These are phyloP conservation scores for Murraya koenigii DNA, from an alignment of 345 rosid genomes.

Conservation along the genomic window DNA sequence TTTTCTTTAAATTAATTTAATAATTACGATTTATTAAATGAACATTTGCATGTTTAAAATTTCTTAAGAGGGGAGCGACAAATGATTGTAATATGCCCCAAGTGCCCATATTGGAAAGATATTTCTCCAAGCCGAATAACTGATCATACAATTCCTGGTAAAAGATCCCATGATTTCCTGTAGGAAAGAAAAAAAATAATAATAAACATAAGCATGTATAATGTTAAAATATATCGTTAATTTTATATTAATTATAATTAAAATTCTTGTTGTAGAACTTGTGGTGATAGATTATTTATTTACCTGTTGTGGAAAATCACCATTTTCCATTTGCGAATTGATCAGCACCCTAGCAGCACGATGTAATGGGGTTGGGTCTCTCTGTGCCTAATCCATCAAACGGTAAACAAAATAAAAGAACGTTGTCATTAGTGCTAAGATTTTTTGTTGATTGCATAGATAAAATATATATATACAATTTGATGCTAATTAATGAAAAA, in stretches of 20 bases:
- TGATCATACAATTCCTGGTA: constrained; percentile 63
- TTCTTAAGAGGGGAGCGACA: background rate
- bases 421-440: background rate
- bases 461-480: background rate
- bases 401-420: no score
- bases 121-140: constrained; percentile 30
- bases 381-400: constrained; percentile 28
- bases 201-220: background rate
- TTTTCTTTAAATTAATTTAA: no score
- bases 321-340: constrained; percentile 56
- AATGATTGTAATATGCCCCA: background rate
- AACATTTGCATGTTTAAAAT: background rate
- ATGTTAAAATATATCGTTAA: background rate
- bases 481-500: background rate
- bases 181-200: no score
- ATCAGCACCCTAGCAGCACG: constrained; percentile 48
- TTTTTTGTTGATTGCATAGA: background rate
- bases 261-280: no score
- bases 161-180: constrained; percentile 70
- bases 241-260: no score
- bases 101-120: background rate
- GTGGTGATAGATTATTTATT: background rate
- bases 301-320: constrained; percentile 76
- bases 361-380: constrained; percentile 59
- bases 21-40: background rate